phyloP scores from a whole-genome alignment of 495 filamentous ascomycete genomes.

The Aspergillus coremiiformis region DNA sequence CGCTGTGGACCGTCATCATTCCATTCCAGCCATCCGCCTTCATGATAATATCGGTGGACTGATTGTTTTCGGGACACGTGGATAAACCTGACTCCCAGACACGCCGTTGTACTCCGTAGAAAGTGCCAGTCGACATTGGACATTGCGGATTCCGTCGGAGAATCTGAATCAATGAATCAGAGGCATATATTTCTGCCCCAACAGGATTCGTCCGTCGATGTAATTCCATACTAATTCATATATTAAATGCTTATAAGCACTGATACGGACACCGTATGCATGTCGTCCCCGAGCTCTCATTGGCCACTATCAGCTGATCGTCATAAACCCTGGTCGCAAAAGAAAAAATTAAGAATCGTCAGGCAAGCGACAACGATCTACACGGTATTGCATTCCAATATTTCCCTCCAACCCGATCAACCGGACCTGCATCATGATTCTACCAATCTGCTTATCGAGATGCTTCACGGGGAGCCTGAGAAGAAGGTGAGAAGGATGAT shows the following conservation, averaged over 20 bases:
- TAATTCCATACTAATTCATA: no score
- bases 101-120: no score
- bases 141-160: slow-evolving; percentile 26
- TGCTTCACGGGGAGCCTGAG: slow-evolving; percentile 6
- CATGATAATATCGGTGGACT: slow-evolving; percentile 1
- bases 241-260: no score
- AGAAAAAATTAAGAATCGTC: not conserved
- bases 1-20: slow-evolving; percentile 11
- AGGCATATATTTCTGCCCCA: no score
- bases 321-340: not conserved
- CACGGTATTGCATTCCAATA: not conserved
- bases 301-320: not conserved
- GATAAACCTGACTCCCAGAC: not conserved
- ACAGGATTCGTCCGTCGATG: no score
- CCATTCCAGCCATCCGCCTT: no score
- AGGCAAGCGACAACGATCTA: not conserved
- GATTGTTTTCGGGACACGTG: not conserved
- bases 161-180: not conserved
- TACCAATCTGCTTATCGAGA: slow-evolving; percentile 11
- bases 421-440: not conserved
- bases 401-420: not conserved
- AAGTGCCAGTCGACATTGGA: no score
- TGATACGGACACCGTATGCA: not conserved
- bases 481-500: no score
- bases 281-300: not conserved